Percentiles rank a stretch among this genome's conserved stretches.
phyloP scores from a whole-genome alignment of 805 yeast species.

The Metschnikowia picachoensis region DNA sequence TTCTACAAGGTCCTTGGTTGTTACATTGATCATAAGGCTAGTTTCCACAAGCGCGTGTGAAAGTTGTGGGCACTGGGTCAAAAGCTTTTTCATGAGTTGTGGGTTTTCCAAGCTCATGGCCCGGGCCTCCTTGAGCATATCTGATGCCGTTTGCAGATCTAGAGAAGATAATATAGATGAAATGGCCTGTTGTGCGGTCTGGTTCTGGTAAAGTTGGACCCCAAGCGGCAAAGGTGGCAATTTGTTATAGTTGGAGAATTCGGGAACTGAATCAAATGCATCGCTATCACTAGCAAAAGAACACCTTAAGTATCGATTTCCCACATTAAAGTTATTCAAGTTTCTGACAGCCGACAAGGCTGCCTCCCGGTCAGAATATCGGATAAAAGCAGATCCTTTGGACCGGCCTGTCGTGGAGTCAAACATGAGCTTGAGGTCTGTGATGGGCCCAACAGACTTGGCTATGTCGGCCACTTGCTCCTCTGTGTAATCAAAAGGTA shows the following conservation, averaged over 20 bases:
- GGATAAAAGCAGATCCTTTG: constrained; percentile 86
- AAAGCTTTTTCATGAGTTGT: constrained; percentile 51
- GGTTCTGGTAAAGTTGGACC: constrained; percentile 37
- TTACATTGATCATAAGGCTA: constrained; percentile 35
- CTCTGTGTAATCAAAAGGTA: constrained; percentile 92
- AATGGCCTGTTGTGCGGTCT: constrained; percentile 35
- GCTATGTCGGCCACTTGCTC: constrained; percentile 89
- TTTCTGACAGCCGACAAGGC: constrained; percentile 91
- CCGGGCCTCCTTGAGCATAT: constrained; percentile 39
- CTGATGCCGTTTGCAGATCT: constrained; percentile 44
- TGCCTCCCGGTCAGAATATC: constrained; percentile 76
- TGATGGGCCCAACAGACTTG: constrained; percentile 83
- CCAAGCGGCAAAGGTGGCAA: constrained; percentile 42
- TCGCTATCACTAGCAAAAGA: constrained; percentile 58
- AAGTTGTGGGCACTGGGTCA: constrained; percentile 75
- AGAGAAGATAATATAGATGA: constrained; percentile 44
- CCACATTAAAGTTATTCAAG: constrained; percentile 72
- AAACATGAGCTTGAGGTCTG: constrained; percentile 68
- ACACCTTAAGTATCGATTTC: constrained; percentile 68
- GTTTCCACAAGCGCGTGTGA: constrained; percentile 79
- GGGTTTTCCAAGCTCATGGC: constrained; percentile 42
- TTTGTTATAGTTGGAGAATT: constrained; percentile 21
- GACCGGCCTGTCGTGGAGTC: constrained; percentile 88
- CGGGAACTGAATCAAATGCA: constrained; percentile 17
- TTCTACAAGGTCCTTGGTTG: constrained; percentile 35